A percentile compares a stretch with the other conserved stretches of the same genome.
phyloP scores from a whole-genome alignment of 306 rosid species.

The Ochetophila trinervis region DNA sequence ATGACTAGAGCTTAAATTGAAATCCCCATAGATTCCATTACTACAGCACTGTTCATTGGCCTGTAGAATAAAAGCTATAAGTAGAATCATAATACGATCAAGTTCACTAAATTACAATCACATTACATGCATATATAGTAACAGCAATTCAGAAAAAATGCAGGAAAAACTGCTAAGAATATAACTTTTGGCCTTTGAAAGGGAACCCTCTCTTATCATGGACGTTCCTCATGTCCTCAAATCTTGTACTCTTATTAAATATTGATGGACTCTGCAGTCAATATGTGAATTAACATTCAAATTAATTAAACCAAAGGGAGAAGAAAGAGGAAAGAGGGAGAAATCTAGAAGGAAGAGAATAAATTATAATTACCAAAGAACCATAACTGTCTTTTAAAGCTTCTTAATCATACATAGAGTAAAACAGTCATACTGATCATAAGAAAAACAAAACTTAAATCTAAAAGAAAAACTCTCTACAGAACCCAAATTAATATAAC shows the following conservation, averaged over 20 bases:
- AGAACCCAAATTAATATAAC: no score
- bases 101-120: not conserved
- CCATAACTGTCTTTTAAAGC: no score
- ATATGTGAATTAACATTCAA: constrained; percentile 3
- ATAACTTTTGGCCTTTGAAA: constrained; percentile 78
- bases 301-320: not conserved
- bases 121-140: not conserved
- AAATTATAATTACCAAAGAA: no score
- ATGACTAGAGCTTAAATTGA: no score
- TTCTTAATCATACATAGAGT: no score
- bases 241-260: constrained; percentile 91
- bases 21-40: constrained; percentile 90
- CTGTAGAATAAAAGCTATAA: constrained; percentile 37
- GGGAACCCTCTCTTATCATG: constrained; percentile 85
- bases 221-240: constrained; percentile 79
- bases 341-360: no score
- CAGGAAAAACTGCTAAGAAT: not conserved
- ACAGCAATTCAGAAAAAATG: not conserved
- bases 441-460: no score
- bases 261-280: constrained; percentile 86
- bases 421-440: no score
- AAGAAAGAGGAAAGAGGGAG: no score
- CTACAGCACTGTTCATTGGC: constrained; percentile 65
- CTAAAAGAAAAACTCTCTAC: no score
- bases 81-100: not conserved